Evolutionary conservation across 345 rosid genomes (phyloP).

Genomic region (Mangifera indica): DNA sequence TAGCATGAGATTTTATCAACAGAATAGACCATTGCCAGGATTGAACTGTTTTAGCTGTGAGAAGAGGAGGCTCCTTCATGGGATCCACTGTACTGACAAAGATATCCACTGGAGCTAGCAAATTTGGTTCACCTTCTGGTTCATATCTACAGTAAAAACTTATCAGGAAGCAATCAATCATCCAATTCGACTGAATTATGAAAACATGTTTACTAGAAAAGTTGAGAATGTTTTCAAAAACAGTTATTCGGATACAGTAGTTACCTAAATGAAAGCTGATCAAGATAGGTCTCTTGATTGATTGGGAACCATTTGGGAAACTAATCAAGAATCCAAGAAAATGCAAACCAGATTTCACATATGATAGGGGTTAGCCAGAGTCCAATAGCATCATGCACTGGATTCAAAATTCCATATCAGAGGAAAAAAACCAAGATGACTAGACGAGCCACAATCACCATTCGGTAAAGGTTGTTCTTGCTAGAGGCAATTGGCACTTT

Average conservation of each 20-base stretch:
- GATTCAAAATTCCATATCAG: constrained; percentile 81
- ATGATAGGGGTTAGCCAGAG: constrained; percentile 90
- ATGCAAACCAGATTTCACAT: constrained; percentile 94
- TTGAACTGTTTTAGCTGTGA: constrained; percentile 85
- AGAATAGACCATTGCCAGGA: constrained; percentile 93
- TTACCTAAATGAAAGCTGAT: constrained; percentile 83
- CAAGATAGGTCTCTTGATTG: constrained; percentile 91
- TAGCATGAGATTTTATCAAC: constrained; percentile 94
- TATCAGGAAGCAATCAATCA: constrained; percentile 1
- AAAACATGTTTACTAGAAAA: no score
- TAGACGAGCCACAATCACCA: constrained; percentile 92
- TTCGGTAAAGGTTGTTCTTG: constrained; percentile 89
- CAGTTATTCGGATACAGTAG: no score
- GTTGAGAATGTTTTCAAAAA: no score
- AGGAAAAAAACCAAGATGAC: constrained; percentile 73
- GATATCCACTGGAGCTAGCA: constrained; percentile 84
- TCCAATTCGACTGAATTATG: no score
- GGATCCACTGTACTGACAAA: constrained; percentile 99
- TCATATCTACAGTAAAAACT: constrained; percentile 58
- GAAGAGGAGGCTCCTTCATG: constrained; percentile 98
- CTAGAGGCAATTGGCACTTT: constrained; percentile 95
- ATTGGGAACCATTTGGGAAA: constrained; percentile 95
- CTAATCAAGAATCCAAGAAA: constrained; percentile 98
- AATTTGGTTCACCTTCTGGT: constrained; percentile 81
- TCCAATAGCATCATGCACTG: constrained; percentile 81